Evolutionary conservation across 2,329 filamentous ascomycete genomes (phyloP).

Genomic region (Ploettnerulaceae sp.): DNA sequence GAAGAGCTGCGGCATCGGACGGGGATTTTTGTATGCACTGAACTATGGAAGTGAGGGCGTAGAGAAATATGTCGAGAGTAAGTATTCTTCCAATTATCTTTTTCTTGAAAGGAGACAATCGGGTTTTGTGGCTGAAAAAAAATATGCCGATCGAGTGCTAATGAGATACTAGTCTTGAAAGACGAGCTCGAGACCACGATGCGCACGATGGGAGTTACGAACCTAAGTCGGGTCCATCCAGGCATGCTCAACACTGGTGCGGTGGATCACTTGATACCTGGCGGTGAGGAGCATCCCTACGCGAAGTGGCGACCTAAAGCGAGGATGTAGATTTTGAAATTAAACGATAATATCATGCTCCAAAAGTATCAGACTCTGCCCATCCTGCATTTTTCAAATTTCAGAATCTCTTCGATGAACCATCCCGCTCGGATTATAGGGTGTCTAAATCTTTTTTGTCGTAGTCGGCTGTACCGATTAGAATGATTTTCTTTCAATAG

Average conservation of each 20-base stretch:
- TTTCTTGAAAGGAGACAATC: background rate
- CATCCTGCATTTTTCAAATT: too few relatives aligned
- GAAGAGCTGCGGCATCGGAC: constrained; percentile 57
- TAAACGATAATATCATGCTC: too few relatives aligned
- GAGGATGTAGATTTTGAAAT: constrained; percentile 25
- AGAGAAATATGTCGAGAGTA: constrained; percentile 48
- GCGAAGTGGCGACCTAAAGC: constrained; percentile 35
- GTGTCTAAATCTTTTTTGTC: too few relatives aligned
- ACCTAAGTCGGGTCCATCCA: constrained; percentile 55
- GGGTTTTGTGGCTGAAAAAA: too few relatives aligned
- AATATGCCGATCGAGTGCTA: too few relatives aligned
- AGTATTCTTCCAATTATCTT: constrained; percentile 28
- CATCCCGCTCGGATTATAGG: too few relatives aligned
- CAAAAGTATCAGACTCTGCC: too few relatives aligned
- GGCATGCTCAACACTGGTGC: constrained; percentile 54
- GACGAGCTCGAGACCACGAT: constrained; percentile 64
- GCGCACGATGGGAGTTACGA: constrained; percentile 59
- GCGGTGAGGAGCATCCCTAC: constrained; percentile 42
- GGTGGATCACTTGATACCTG: constrained; percentile 44
- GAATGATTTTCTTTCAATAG: too few relatives aligned
- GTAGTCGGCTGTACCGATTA: too few relatives aligned
- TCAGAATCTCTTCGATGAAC: too few relatives aligned
- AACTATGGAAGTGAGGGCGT: constrained; percentile 57
- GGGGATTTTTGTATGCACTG: constrained; percentile 55
- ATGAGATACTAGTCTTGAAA: constrained; percentile 39